A percentile compares a stretch with the other conserved stretches of the same genome.
Conservation (phyloP, 2,329 filamentous ascomycete species). For the Alternaria solani region DNA sequence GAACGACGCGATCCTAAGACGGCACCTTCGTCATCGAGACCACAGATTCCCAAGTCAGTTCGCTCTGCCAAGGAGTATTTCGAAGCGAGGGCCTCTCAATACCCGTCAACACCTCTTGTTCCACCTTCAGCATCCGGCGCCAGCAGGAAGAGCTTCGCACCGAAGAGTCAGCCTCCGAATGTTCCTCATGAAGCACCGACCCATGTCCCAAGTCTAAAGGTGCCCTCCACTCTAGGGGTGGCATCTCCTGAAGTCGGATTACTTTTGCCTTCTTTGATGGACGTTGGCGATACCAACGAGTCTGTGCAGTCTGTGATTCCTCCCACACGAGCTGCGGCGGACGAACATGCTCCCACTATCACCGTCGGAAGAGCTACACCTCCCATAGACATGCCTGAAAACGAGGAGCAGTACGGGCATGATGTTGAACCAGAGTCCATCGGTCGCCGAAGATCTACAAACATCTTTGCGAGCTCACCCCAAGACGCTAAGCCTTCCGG, state of each 20-base stretch:
- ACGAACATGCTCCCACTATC: constrained; percentile 14
- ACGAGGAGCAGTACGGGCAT: neutral
- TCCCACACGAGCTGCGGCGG: neutral
- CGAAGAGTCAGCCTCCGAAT: constrained; percentile 1
- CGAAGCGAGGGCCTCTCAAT: constrained; percentile 35
- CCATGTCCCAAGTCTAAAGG: constrained; percentile 7
- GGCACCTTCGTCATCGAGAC: constrained; percentile 12
- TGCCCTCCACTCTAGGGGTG: neutral
- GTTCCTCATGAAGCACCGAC: neutral
- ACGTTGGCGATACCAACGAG: neutral
- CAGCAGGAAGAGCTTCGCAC: constrained; percentile 10
- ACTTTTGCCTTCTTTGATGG: neutral
- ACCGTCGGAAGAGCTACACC: constrained; percentile 13
- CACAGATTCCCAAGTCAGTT: constrained; percentile 31
- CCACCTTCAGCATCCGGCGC: constrained; percentile 18
- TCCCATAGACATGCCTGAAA: neutral
- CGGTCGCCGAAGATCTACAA: constrained; percentile 21
- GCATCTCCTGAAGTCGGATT: neutral
- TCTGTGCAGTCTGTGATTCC: neutral
- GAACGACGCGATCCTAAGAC: constrained; percentile 10
- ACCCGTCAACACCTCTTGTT: constrained; percentile 16
- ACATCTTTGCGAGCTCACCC: constrained; percentile 18
- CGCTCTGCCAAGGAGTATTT: constrained; percentile 39
- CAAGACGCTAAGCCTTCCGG: constrained; percentile 14
- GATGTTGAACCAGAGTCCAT: constrained; percentile 6